phyloP scores from a whole-genome alignment of 73 alveolate genomes.

The Paramecium caudatum region DNA sequence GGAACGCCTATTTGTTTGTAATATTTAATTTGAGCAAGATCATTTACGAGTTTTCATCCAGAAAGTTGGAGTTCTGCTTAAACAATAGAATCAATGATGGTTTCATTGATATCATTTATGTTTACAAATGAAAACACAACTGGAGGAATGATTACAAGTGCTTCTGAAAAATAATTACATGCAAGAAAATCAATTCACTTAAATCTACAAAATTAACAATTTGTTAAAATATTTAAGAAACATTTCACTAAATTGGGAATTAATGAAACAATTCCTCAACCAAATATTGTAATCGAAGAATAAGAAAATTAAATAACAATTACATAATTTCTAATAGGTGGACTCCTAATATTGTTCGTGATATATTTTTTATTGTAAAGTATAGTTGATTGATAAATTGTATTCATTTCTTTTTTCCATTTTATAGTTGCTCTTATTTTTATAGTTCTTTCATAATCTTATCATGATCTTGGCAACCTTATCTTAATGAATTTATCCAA shows the following conservation, averaged over 20 bases:
- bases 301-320: background rate
- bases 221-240: slow-evolving; percentile 25
- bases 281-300: background rate
- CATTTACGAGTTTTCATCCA: slow-evolving; percentile 87
- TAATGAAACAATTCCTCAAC: background rate
- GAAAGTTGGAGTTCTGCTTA: slow-evolving; percentile 88
- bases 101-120: slow-evolving; percentile 79
- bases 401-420: background rate
- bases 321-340: background rate
- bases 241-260: slow-evolving; percentile 29
- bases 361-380: background rate
- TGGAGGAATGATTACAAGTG: slow-evolving; percentile 26
- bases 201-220: slow-evolving; percentile 19
- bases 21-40: background rate
- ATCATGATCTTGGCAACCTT: slow-evolving; percentile 69
- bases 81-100: slow-evolving; percentile 81
- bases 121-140: slow-evolving; percentile 60
- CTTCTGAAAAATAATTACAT: slow-evolving; percentile 36
- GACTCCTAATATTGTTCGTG: background rate
- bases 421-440: no score
- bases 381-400: background rate
- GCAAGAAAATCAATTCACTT: slow-evolving; percentile 29
- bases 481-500: slow-evolving; percentile 72
- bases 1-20: slow-evolving; percentile 80
- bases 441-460: slow-evolving; percentile 12